phyloP scores from a whole-genome alignment of 495 filamentous ascomycete species.

The Annulohypoxylon stygium region DNA sequence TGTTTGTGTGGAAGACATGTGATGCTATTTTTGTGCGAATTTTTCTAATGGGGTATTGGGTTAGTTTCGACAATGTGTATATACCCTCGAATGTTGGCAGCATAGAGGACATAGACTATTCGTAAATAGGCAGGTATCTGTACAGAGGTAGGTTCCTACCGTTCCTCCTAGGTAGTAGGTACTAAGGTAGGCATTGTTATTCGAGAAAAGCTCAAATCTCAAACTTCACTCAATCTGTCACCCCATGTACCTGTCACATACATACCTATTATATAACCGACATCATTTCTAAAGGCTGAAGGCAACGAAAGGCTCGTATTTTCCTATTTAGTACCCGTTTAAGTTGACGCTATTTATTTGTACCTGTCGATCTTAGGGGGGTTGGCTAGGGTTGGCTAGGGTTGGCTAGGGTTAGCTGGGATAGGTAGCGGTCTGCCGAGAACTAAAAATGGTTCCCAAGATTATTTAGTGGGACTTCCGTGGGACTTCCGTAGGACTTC shows the following conservation, averaged over 20 bases:
- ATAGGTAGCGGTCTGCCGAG: constrained; percentile 20
- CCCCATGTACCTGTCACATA: neutral
- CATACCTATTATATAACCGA: neutral
- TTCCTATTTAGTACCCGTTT: constrained; percentile 5
- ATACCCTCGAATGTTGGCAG: neutral
- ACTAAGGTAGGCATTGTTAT: neutral
- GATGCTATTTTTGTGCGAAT: neutral
- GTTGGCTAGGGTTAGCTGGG: neutral
- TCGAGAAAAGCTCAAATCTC: neutral
- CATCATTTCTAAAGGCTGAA: neutral
- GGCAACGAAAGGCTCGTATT: constrained; percentile 2
- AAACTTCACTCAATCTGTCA: neutral
- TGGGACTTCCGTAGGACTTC: neutral
- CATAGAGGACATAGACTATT: neutral
- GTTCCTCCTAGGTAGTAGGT: too few species aligned
- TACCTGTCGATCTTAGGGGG: constrained; percentile 37
- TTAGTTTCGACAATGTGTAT: neutral
- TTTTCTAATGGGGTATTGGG: neutral
- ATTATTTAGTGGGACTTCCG: constrained; percentile 12
- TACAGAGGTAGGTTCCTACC: too few species aligned
- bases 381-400: neutral
- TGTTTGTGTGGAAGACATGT: constrained; percentile 13
- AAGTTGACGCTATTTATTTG: constrained; percentile 29
- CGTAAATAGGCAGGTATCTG: neutral
- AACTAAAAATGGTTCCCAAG: constrained; percentile 9